Evolutionary conservation across 352 stramenopile species (phyloP).

Genomic region (Phytophthora ramorum): DNA sequence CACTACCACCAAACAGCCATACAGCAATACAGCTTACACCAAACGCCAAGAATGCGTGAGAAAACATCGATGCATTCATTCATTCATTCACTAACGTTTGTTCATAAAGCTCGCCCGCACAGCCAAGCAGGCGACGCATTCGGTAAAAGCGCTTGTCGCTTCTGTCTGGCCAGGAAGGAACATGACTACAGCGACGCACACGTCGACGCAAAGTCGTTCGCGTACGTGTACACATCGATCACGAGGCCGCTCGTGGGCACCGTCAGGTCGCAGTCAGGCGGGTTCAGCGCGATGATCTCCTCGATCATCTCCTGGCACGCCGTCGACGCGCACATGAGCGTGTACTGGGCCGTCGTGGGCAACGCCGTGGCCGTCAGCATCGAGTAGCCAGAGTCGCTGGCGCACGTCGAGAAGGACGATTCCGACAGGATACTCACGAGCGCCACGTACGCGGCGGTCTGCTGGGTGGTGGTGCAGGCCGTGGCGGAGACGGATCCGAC

Average conservation of each 20-base stretch:
- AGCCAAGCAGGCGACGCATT: not conserved
- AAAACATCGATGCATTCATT: constrained; percentile 1
- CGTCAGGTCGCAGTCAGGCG: constrained; percentile 42
- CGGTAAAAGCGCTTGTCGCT: not conserved
- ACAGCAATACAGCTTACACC: too few relatives aligned
- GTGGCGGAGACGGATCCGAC: constrained; percentile 12
- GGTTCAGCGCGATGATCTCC: constrained; percentile 23
- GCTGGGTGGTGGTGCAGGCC: constrained; percentile 15
- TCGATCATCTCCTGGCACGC: constrained; percentile 32
- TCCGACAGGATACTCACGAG: constrained; percentile 23
- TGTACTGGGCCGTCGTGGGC: constrained; percentile 31
- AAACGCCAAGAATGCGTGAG: not conserved
- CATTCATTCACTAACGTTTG: not conserved
- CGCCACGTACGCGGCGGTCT: constrained; percentile 23
- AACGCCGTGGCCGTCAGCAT: constrained; percentile 33
- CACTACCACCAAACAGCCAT: too few relatives aligned
- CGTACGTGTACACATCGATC: constrained; percentile 34
- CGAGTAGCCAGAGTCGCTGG: constrained; percentile 31
- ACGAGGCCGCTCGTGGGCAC: constrained; percentile 38
- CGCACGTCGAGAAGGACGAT: constrained; percentile 20
- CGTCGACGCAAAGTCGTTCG: constrained; percentile 26
- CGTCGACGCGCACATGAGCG: constrained; percentile 31
- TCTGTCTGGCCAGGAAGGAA: not conserved
- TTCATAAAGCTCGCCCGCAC: not conserved
- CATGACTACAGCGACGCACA: constrained; percentile 6